Conservation (phyloP, 805 yeast species). For the Alloascoidea africana region DNA sequence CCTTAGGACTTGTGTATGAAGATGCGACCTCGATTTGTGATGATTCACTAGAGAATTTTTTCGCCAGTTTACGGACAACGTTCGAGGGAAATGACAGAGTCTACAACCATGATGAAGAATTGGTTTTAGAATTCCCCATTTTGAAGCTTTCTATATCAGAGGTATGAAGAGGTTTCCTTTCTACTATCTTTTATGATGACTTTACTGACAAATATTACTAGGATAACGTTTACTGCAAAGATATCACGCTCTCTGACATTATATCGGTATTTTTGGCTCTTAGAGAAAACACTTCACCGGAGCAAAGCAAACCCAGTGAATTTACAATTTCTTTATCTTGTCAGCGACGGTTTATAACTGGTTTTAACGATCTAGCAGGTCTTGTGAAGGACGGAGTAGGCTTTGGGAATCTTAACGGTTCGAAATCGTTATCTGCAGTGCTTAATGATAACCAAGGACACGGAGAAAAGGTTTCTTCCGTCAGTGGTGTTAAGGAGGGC, state of each 20-base stretch:
- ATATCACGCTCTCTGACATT: background rate
- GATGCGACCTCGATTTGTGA: background rate
- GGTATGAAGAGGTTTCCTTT: background rate
- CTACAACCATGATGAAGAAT: background rate
- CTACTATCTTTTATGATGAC: background rate
- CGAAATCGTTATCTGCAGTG: background rate
- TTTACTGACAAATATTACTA: background rate
- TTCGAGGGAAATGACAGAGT: background rate
- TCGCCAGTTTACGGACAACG: background rate
- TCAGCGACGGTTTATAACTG: background rate
- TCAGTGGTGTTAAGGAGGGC: background rate
- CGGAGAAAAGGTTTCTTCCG: background rate
- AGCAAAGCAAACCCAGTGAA: background rate
- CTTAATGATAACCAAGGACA: background rate
- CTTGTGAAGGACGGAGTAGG: background rate
- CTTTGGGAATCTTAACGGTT: background rate
- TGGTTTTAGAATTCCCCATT: background rate
- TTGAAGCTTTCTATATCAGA: background rate
- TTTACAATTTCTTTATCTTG: background rate
- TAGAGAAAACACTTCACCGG: background rate
- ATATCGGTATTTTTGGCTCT: background rate
- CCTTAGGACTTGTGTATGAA: background rate
- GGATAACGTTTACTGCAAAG: background rate
- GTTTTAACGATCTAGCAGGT: background rate
- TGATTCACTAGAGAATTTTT: background rate